Evolutionary conservation across 805 yeast species (phyloP).

Genomic region (Zygosaccharomyces gambellarensis): DNA sequence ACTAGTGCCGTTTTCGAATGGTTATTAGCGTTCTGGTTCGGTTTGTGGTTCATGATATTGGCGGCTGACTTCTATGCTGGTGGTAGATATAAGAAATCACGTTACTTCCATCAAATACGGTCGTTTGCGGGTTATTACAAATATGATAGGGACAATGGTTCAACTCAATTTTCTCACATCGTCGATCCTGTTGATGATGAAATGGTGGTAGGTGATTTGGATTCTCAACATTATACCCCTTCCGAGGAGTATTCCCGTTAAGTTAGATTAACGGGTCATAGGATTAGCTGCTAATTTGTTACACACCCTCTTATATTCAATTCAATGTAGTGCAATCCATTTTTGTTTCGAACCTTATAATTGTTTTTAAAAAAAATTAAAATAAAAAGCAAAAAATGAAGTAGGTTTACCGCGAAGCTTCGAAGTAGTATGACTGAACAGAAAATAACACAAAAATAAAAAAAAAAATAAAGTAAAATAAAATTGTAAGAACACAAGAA

Average conservation of each 20-base stretch:
- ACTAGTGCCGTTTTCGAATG: conserved; percentile 74
- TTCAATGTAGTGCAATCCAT: not conserved
- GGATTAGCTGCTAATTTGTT: no score
- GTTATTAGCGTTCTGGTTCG: conserved; percentile 83
- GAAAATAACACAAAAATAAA: not conserved
- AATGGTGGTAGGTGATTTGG: conserved; percentile 7
- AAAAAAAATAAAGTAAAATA: not conserved
- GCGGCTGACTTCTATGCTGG: conserved; percentile 69
- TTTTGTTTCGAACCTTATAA: not conserved
- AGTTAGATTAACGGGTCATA: not conserved
- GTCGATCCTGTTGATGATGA: conserved; percentile 7
- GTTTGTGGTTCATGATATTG: conserved; percentile 58
- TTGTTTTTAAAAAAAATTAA: not conserved
- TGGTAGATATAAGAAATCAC: conserved; percentile 35
- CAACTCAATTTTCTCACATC: conserved; percentile 7
- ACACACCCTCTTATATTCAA: not conserved
- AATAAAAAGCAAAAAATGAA: not conserved
- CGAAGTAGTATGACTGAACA: not conserved
- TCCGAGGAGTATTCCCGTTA: conserved; percentile 5
- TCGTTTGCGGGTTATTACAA: conserved; percentile 29
- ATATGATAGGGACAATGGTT: conserved; percentile 20
- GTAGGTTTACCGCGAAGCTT: not conserved
- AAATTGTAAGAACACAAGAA: not conserved
- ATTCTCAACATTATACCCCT: conserved; percentile 7
- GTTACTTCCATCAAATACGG: conserved; percentile 29